phyloP scores from a whole-genome alignment of 2,329 filamentous ascomycete genomes.

The Diplodia scrobiculata region DNA sequence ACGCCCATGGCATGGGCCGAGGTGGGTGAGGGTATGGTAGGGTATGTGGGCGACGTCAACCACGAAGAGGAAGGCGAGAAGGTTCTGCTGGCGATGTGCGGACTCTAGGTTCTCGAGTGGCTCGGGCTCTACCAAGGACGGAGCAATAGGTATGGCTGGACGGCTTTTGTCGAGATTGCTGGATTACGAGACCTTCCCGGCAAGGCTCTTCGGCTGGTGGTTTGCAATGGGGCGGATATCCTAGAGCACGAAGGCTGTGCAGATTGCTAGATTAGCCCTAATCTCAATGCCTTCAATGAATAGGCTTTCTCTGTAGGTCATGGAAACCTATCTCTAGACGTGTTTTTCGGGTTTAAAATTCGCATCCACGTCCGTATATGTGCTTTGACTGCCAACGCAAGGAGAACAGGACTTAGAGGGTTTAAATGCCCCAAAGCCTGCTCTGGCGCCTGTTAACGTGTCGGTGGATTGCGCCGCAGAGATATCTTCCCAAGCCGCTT shows the following conservation, averaged over 20 bases:
- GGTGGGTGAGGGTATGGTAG: not conserved
- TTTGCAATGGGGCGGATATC: not conserved
- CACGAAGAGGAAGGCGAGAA: not conserved
- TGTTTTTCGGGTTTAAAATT: too few relatives aligned
- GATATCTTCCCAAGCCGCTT: not conserved
- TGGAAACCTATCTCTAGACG: too few relatives aligned
- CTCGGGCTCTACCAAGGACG: not conserved
- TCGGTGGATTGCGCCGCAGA: too few relatives aligned
- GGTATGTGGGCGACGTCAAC: not conserved
- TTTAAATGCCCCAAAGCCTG: too few relatives aligned
- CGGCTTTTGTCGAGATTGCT: not conserved
- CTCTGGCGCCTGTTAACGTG: too few relatives aligned
- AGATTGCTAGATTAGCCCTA: too few relatives aligned
- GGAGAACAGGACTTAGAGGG: too few relatives aligned
- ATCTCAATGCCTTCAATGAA: too few relatives aligned
- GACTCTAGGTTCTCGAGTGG: not conserved
- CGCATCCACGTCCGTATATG: too few relatives aligned
- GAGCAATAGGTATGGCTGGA: not conserved
- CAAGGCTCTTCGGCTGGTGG: not conserved
- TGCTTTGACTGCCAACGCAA: too few relatives aligned
- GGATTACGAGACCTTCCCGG: not conserved
- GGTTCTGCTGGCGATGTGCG: constrained; percentile 1
- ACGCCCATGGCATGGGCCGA: not conserved
- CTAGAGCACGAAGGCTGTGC: not conserved
- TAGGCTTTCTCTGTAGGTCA: not conserved